Base-by-base conservation (phyloP, 768 basidiomycete species). In the Paxillus rubicundulus region DNA sequence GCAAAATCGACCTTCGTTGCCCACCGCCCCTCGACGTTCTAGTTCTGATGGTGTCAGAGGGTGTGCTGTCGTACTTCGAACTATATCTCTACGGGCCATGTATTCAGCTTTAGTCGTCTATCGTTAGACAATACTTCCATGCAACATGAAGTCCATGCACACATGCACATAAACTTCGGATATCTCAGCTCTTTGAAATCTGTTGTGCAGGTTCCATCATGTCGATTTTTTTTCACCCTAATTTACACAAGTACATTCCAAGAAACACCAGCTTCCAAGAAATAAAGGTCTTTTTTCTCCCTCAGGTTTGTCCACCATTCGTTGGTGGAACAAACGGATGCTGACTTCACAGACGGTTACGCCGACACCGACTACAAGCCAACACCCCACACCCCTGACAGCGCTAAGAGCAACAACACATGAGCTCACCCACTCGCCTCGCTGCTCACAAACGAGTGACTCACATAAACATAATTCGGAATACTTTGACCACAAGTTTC, bases 1-100 rank as follows among this genome's bases (percentile, higher is more conserved):
- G 70, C 76, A 56, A 86, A 83, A 61, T 85, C 86, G 61, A 91
- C 85, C 52, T 95, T 95, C 70, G 82, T 85, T 46, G 91, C 92
- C 32, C 72, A 74, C 66, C 84, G 91, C 59, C 91, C 91, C 20
- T 65, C 71, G 54, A 93, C 91, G 40, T 92, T 92, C 74, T 81
- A 65, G 72, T 54, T 24, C 33, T 36, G n/a, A 12, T 34, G 28
- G 45, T 37, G 39, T 17, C 21, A 13, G 14, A 32, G 38, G 24
- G 18, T 28, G 21, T 24, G 30, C 20, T 30, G 18, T 32, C 36
- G 24, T 24, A 24, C 24, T 24, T 24, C 48, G 43, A 39, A 60
- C 45, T 53, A 20, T 47, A 27, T 52, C 37, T 42, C 39, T 52
- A 50, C 43, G 41, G 42, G 40, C 47, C 47, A 45, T 55, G 54